A percentile compares a stretch with the other conserved stretches of the same genome.
phyloP scores from a whole-genome alignment of 306 rosid species.

The Argentina anserina region DNA sequence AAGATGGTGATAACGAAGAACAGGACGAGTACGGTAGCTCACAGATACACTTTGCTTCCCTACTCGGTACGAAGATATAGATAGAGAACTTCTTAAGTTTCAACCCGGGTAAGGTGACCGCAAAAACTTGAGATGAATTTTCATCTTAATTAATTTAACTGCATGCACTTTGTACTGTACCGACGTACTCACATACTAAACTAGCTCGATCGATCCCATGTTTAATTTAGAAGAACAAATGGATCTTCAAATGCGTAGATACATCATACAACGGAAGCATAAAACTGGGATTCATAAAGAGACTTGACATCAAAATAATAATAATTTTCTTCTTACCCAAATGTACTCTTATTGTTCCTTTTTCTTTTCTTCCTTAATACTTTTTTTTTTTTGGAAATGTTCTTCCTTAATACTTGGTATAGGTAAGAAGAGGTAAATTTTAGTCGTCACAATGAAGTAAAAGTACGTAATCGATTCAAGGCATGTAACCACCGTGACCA shows the following conservation, averaged over 20 bases:
- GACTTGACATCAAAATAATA: background rate
- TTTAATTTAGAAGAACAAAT: background rate
- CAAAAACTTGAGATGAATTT: no score
- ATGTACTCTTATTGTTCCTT: slow-evolving; percentile 18
- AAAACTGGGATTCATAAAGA: background rate
- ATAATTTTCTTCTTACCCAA: slow-evolving; percentile 20
- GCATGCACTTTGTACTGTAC: no score
- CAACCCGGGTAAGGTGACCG: no score
- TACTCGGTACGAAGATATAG: no score
- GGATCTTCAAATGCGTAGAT: background rate
- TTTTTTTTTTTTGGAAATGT: no score
- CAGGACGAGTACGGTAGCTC: no score
- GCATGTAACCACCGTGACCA: slow-evolving; percentile 46
- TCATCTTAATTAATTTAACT: no score
- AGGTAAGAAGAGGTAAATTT: slow-evolving; percentile 10
- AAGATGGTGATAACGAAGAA: no score
- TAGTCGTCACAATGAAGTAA: background rate
- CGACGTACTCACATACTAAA: no score
- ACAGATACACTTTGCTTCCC: no score
- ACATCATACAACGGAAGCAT: slow-evolving; percentile 2
- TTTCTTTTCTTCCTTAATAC: background rate
- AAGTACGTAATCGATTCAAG: slow-evolving; percentile 26
- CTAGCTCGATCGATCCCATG: background rate
- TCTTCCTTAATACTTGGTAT: background rate
- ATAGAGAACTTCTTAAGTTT: no score